Percentiles rank a stretch among this genome's conserved stretches.
Conservation (phyloP, 2,329 filamentous ascomycete genomes). For the Parastagonospora avenae region DNA sequence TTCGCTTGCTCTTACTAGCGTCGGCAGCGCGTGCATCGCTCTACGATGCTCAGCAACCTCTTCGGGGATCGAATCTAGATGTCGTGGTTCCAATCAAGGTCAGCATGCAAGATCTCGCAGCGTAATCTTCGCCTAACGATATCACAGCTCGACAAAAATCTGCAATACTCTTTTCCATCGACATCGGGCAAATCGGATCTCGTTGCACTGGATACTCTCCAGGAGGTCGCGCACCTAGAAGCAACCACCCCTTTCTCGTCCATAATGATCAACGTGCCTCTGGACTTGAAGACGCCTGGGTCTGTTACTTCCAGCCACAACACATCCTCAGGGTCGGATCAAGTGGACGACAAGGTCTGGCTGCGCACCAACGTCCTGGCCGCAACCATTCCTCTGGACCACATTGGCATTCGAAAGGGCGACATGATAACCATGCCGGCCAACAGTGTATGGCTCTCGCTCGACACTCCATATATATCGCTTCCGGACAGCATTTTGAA, state of each 20-base stretch:
- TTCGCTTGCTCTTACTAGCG: neutral
- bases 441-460: constrained; percentile 8
- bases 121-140: neutral
- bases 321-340: neutral
- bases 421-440: constrained; percentile 16
- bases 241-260: neutral
- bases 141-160: constrained; percentile 6
- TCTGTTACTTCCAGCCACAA: constrained; percentile 3
- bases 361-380: neutral
- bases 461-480: constrained; percentile 18
- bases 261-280: constrained; percentile 7
- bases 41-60: neutral
- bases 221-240: constrained; percentile 2
- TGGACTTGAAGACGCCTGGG: neutral
- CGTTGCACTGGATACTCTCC: neutral
- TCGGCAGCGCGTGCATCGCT: neutral
- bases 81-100: constrained; percentile 1
- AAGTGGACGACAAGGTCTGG: neutral
- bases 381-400: constrained; percentile 7
- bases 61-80: neutral
- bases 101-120: neutral
- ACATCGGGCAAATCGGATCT: neutral
- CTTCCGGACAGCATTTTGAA: constrained; percentile 19
- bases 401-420: constrained; percentile 22
- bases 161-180: constrained; percentile 8